phyloP scores from a whole-genome alignment of 2,329 filamentous ascomycete species.

The Fusarium euwallaceae region DNA sequence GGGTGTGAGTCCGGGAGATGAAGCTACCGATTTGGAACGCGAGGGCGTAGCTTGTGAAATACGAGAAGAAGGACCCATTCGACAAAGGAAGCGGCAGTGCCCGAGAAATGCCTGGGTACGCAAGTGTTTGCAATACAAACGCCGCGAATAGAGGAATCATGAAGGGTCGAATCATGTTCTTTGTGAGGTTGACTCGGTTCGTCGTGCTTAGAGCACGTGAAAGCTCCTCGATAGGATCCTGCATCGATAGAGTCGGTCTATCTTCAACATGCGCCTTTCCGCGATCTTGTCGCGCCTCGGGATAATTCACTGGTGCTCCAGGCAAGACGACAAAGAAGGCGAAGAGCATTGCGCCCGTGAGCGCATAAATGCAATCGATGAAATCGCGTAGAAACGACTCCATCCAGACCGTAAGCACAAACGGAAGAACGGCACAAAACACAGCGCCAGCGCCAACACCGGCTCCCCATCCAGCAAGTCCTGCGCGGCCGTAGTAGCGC shows the following conservation, averaged over 20 bases:
- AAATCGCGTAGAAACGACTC: conserved; percentile 46
- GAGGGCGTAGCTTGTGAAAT: conserved; percentile 45
- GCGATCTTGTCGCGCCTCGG: conserved; percentile 13
- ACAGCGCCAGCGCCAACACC: conserved; percentile 50
- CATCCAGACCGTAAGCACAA: conserved; percentile 47
- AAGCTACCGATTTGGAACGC: conserved; percentile 49
- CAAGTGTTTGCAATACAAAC: conserved; percentile 41
- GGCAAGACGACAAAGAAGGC: conserved; percentile 49
- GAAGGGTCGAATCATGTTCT: conserved; percentile 38
- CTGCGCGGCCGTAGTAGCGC: conserved; percentile 47
- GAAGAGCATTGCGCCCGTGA: conserved; percentile 45
- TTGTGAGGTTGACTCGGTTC: conserved; percentile 27
- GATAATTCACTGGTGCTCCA: conserved; percentile 40
- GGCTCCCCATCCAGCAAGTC: conserved; percentile 53
- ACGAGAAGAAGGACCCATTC: conserved; percentile 47
- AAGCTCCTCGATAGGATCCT: conserved; percentile 49
- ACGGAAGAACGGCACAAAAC: conserved; percentile 47
- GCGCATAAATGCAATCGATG: conserved; percentile 45
- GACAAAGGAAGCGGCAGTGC: conserved; percentile 40
- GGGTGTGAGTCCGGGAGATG: conserved; percentile 41
- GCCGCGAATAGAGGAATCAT: conserved; percentile 47
- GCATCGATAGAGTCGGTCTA: conserved; percentile 54
- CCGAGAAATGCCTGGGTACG: conserved; percentile 48
- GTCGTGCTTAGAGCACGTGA: conserved; percentile 26
- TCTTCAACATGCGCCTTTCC: conserved; percentile 36